Conservation (phyloP, 1,284 basidiomycete genomes). For the Microbotryum scabiosae region DNA sequence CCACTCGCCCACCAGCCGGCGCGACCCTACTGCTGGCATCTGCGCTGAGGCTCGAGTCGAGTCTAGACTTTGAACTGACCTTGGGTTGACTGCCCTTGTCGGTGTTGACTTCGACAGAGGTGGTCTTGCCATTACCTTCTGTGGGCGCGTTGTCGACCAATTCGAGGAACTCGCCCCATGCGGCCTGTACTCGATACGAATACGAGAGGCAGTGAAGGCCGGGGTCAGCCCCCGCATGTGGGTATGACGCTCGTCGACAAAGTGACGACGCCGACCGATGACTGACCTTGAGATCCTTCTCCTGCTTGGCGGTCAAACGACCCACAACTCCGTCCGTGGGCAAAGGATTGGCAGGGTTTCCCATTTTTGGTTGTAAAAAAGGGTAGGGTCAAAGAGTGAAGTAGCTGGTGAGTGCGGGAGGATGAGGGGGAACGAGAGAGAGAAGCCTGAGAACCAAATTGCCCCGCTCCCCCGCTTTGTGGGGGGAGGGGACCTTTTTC, state of each 20-base stretch:
- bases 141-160: slow-evolving; percentile 28
- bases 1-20: no score
- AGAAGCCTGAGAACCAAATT: background rate
- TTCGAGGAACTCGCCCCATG: slow-evolving; percentile 21
- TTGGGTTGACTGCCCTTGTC: slow-evolving; percentile 32
- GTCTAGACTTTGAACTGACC: slow-evolving; percentile 30
- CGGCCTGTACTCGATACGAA: background rate
- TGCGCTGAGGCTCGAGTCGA: no score
- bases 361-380: no score
- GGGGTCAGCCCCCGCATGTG: slow-evolving; percentile 11
- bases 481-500: no score
- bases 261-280: slow-evolving; percentile 4
- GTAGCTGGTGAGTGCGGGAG: background rate
- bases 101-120: slow-evolving; percentile 17
- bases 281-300: slow-evolving; percentile 36
- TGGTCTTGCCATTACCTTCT: slow-evolving; percentile 6
- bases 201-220: no score
- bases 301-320: slow-evolving; percentile 37
- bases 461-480: background rate
- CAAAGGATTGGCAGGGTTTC: background rate
- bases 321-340: slow-evolving; percentile 34
- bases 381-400: no score
- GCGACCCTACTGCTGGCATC: background rate
- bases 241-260: slow-evolving; percentile 25
- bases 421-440: background rate